phyloP scores from a whole-genome alignment of 139 green algal genomes.

The Astrephomene gubernaculifera region DNA sequence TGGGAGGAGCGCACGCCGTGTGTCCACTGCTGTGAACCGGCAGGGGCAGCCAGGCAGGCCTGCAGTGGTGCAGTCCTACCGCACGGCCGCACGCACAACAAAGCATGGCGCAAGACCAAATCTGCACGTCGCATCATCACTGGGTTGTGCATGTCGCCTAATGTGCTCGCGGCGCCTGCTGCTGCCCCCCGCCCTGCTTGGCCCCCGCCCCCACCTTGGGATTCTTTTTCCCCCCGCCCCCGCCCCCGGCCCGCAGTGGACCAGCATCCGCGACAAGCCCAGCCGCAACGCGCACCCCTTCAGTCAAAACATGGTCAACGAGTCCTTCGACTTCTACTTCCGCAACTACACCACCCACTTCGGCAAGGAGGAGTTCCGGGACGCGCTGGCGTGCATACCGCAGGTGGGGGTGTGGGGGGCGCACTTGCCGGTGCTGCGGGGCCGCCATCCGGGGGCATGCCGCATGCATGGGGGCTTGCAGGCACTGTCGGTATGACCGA shows the following conservation, averaged over 20 bases:
- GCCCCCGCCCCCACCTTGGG: background rate
- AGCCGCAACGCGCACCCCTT: slow-evolving; percentile 40
- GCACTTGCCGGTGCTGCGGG: too few species aligned
- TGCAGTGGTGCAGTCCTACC: too few species aligned
- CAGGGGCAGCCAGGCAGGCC: too few species aligned
- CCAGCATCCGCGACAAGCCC: background rate
- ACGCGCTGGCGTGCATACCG: slow-evolving; percentile 53
- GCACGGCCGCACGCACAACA: background rate
- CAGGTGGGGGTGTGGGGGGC: slow-evolving; percentile 27
- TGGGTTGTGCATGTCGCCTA: too few species aligned
- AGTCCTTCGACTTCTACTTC: slow-evolving; percentile 62
- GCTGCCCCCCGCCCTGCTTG: background rate
- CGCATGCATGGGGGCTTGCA: too few species aligned
- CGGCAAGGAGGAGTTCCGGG: slow-evolving; percentile 25
- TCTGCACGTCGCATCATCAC: too few species aligned
- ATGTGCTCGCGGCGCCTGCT: background rate
- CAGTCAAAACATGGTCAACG: slow-evolving; percentile 50
- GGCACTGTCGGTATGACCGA: too few species aligned
- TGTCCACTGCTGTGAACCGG: too few species aligned
- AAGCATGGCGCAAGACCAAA: too few species aligned
- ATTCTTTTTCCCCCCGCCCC: background rate
- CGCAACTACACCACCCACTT: slow-evolving; percentile 54
- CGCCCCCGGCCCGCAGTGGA: slow-evolving; percentile 19
- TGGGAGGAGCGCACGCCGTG: background rate
- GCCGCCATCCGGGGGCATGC: too few species aligned